Evolutionary conservation across 495 filamentous ascomycete species (phyloP).

Genomic region (Cladorrhinum samala): DNA sequence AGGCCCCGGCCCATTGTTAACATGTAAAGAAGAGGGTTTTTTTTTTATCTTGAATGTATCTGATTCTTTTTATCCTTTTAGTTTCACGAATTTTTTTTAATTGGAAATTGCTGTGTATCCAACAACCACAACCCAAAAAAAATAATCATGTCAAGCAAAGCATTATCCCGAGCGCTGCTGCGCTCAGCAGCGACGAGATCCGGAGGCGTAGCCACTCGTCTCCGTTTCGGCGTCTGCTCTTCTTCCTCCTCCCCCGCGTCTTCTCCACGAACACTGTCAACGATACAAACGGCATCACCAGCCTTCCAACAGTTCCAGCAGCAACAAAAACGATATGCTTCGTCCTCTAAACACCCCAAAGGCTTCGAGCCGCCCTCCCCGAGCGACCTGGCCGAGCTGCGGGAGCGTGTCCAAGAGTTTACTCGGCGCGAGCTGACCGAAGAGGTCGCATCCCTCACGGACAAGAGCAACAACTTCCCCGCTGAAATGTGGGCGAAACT

Average conservation of each 20-base stretch:
- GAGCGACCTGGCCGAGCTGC: slow-evolving; percentile 74
- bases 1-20: no score
- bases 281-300: slow-evolving; percentile 14
- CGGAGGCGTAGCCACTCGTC: background rate
- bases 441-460: slow-evolving; percentile 73
- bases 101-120: no score
- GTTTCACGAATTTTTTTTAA: background rate
- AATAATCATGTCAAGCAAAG: slow-evolving; percentile 30
- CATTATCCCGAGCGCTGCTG: slow-evolving; percentile 24
- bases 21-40: background rate
- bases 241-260: background rate
- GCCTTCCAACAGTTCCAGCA: slow-evolving; percentile 13
- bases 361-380: slow-evolving; percentile 71
- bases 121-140: background rate
- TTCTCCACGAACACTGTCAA: background rate
- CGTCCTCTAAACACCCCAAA: slow-evolving; percentile 77
- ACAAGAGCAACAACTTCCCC: slow-evolving; percentile 84
- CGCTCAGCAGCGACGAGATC: slow-evolving; percentile 19
- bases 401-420: slow-evolving; percentile 90
- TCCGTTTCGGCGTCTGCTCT: slow-evolving; percentile 9
- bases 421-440: slow-evolving; percentile 78
- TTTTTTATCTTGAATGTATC: background rate
- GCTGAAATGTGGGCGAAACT: slow-evolving; percentile 89
- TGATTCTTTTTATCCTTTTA: background rate
- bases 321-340: slow-evolving; percentile 24